Evolutionary conservation across 257 asterid species (phyloP), one percentile per base, ranked within the genome.

Genomic region (Gentiana macrophylla): DNA sequence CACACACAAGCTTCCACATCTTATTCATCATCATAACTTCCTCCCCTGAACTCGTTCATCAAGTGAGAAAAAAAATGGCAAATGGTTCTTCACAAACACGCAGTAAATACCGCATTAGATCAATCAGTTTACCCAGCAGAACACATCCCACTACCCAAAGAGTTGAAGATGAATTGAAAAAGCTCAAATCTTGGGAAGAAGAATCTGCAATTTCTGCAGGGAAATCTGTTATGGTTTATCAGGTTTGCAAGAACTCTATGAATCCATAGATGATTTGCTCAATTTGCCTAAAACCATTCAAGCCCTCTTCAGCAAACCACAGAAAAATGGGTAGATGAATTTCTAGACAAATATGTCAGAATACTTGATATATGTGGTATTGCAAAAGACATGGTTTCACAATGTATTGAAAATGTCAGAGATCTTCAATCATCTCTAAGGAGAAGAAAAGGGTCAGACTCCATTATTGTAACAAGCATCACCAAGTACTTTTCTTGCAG

Each of bases 81-180:
- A 50, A 13, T n/a, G 54, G 41, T 62, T 50, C 70, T 49, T 59
- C 67, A 62, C 69, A 70, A 50, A 34, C 67, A 24, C 62, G 33
- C 34, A 52, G 44, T 62, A 41, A 66, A 41, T 59, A 62, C 37
- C 60, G 38, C 48, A 60, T 70, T 53, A 50, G 69, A 53, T 74
- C 77, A 59, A 70, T 63, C 47, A 70, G 77, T 70, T 63, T 67
- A 57, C 77, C 74, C 5, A 46, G 64, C 67, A 57, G 76, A 52
- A 67, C 77, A 55, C 80, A 67, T 57, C 77, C 80, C 12, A 49
- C 68, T 10, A 60, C 70, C 6, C 59, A 66, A 4, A 55, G 37
- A 43, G 24, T 60, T 57, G 71, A 74, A 60, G 74, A 67, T 54
- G 74, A 63, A 62, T 3, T 74, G 53, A 67, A 38, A 35, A 61